Evolutionary conservation across 495 filamentous ascomycete species (phyloP).

Genomic region (Bacidia gigantensis): DNA sequence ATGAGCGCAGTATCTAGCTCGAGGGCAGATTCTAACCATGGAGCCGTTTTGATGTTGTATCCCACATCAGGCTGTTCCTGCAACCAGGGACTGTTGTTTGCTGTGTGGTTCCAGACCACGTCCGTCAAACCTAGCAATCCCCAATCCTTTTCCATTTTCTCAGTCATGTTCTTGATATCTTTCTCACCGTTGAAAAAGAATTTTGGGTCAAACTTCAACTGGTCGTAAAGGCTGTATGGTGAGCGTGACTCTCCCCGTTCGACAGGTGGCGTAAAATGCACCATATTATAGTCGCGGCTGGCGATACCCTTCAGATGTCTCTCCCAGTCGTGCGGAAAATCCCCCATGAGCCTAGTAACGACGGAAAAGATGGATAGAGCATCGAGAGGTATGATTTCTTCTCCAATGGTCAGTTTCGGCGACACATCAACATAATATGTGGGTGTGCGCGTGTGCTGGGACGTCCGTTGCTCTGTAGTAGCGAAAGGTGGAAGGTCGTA

Average conservation of each 20-base stretch:
- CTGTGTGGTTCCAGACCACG: conserved; percentile 97
- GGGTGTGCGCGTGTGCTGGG: conserved; percentile 50
- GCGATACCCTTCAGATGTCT: conserved; percentile 75
- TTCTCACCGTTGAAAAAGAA: conserved; percentile 78
- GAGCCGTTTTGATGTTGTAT: conserved; percentile 86
- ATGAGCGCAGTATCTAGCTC: conserved; percentile 76
- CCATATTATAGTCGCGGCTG: conserved; percentile 90
- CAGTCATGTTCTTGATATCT: conserved; percentile 63
- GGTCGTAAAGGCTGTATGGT: conserved; percentile 92
- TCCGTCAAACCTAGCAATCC: conserved; percentile 83
- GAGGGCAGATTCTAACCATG: conserved; percentile 80
- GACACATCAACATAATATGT: conserved; percentile 87
- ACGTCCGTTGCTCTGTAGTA: conserved; percentile 33
- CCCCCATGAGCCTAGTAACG: conserved; percentile 95
- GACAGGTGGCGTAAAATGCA: conserved; percentile 94
- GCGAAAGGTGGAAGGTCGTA: conserved; percentile 71
- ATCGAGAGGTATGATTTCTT: conserved; percentile 58
- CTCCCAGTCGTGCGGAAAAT: conserved; percentile 78
- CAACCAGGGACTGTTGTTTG: conserved; percentile 88
- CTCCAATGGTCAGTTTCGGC: conserved; percentile 61
- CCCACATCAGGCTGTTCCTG: conserved; percentile 90
- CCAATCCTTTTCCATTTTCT: conserved; percentile 72
- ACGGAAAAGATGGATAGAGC: conserved; percentile 87
- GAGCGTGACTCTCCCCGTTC: conserved; percentile 82
- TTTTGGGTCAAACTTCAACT: conserved; percentile 68